Conservation (phyloP, 2,329 filamentous ascomycete species). For the Periglandula ipomoeae region DNA sequence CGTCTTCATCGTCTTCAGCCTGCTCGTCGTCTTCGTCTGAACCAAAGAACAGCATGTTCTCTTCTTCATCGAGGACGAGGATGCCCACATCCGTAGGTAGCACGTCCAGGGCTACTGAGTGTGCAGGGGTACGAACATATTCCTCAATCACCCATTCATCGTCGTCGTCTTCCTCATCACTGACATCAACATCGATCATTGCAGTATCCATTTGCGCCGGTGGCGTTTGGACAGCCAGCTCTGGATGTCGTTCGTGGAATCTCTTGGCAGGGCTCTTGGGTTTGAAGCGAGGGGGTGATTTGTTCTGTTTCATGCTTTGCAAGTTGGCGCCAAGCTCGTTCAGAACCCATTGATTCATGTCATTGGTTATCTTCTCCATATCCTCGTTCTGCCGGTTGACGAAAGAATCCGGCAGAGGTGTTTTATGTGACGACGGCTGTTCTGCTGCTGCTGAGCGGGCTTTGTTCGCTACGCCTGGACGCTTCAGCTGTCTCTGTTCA, state of each 20-base stretch:
- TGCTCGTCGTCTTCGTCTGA: slow-evolving; percentile 53
- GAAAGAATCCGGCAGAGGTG: slow-evolving; percentile 24
- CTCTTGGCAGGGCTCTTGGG: slow-evolving; percentile 47
- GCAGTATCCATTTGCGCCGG: slow-evolving; percentile 18
- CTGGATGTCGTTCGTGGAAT: slow-evolving; percentile 47
- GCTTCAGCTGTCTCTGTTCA: slow-evolving; percentile 23
- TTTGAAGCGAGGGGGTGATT: slow-evolving; percentile 34
- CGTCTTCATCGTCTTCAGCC: slow-evolving; percentile 52
- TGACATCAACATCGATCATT: slow-evolving; percentile 31
- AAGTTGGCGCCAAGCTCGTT: slow-evolving; percentile 47
- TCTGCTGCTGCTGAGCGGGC: slow-evolving; percentile 10
- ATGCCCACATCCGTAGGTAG: slow-evolving; percentile 43
- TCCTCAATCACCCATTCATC: slow-evolving; percentile 57
- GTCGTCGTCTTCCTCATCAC: slow-evolving; percentile 36
- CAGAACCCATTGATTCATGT: slow-evolving; percentile 51
- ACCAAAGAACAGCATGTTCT: slow-evolving; percentile 51
- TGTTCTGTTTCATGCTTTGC: slow-evolving; percentile 35
- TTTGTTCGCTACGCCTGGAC: slow-evolving; percentile 21
- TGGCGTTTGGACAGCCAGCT: slow-evolving; percentile 11
- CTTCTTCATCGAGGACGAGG: slow-evolving; percentile 47
- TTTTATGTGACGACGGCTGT: slow-evolving; percentile 12
- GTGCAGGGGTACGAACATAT: slow-evolving; percentile 51
- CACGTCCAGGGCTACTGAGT: slow-evolving; percentile 37
- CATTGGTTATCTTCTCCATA: slow-evolving; percentile 40
- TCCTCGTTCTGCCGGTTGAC: slow-evolving; percentile 29